phyloP scores from a whole-genome alignment of 306 rosid genomes.

The Cucurbita moschata region DNA sequence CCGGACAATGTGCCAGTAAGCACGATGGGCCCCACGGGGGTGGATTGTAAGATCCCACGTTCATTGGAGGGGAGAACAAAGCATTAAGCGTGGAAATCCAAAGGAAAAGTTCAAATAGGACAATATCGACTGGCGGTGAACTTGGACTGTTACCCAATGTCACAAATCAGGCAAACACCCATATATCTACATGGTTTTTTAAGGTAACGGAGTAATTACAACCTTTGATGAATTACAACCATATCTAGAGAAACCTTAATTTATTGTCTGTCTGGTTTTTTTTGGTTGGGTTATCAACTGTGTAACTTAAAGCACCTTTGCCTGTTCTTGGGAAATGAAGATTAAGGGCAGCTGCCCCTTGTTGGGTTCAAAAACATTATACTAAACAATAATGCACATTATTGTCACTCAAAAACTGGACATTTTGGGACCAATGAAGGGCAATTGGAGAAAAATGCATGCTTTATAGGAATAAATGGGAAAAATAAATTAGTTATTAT shows the following conservation, averaged over 20 bases:
- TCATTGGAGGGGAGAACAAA: too few relatives aligned
- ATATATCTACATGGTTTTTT: neutral
- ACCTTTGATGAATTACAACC: neutral
- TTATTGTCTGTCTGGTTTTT: neutral
- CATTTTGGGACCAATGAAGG: neutral
- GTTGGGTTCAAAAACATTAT: conserved; percentile 8
- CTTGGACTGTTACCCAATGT: too few relatives aligned
- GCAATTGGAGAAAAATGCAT: neutral
- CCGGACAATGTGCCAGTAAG: too few relatives aligned
- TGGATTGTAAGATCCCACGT: too few relatives aligned
- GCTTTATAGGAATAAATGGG: neutral
- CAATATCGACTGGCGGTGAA: too few relatives aligned
- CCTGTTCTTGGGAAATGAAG: neutral
- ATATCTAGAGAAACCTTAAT: neutral
- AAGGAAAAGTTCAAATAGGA: too few relatives aligned
- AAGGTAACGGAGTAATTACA: neutral
- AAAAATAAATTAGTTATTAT: neutral
- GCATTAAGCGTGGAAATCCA: fast-evolving
- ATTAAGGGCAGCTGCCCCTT: neutral
- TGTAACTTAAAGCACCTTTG: neutral
- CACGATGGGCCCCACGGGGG: too few relatives aligned
- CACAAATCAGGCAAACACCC: too few relatives aligned
- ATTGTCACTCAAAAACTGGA: neutral
- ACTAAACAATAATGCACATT: neutral
- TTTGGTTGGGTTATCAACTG: neutral